Conservation (phyloP, 106 monocot species). For the Hemerocallis citrina region DNA sequence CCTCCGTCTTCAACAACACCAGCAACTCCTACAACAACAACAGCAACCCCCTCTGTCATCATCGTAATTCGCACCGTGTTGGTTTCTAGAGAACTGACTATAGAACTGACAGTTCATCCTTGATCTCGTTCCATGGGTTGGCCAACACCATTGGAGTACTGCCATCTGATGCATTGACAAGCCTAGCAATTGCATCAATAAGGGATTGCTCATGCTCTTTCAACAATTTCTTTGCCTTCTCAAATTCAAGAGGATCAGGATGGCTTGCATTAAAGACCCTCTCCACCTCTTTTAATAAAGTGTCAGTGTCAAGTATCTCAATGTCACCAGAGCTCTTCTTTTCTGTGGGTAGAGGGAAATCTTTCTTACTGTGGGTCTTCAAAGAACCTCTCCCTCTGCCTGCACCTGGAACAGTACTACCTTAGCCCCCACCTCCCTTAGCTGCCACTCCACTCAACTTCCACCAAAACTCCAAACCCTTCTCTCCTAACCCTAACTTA, state of each 20-base stretch:
- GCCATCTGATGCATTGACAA: constrained; percentile 65
- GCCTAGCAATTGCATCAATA: constrained; percentile 63
- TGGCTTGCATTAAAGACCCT: constrained; percentile 39
- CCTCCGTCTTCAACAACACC: no score
- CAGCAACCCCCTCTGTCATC: constrained; percentile 2
- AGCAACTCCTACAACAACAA: no score
- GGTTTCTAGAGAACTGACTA: no score
- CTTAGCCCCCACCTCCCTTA: constrained; percentile 28
- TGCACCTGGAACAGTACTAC: constrained; percentile 12
- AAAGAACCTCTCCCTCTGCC: constrained; percentile 48
- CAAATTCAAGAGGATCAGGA: constrained; percentile 58
- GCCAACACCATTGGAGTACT: constrained; percentile 36
- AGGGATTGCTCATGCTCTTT: constrained; percentile 82
- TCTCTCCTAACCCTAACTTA: no score
- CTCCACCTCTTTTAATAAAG: constrained; percentile 68
- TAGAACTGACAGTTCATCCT: constrained; percentile 26
- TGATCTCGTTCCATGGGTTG: constrained; percentile 21
- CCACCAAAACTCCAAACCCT: no score
- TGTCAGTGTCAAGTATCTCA: constrained; percentile 52
- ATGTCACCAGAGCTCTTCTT: constrained; percentile 39
- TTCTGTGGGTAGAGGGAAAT: constrained; percentile 37
- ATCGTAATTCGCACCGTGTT: constrained; percentile 11
- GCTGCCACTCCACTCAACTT: no score
- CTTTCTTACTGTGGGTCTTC: constrained; percentile 23
- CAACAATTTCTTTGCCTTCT: constrained; percentile 75